Evolutionary conservation across 495 filamentous ascomycete genomes (phyloP).

Genomic region (Hyaloscypha variabilis): DNA sequence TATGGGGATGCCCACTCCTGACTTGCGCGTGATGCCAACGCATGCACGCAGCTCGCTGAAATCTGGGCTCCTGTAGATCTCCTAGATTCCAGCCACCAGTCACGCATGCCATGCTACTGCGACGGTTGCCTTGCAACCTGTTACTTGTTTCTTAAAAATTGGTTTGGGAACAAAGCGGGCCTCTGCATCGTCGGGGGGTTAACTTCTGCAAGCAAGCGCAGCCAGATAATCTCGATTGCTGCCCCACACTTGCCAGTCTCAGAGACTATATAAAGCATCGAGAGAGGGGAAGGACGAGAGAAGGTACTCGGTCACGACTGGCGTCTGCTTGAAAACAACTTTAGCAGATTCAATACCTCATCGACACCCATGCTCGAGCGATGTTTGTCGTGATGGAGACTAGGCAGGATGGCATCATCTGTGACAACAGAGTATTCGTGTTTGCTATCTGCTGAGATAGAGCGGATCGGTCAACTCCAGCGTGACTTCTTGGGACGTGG

Average conservation of each 20-base stretch:
- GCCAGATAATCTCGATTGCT: background rate
- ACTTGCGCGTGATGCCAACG: conserved; percentile 1
- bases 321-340: no score
- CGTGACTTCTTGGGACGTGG: background rate
- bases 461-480: background rate
- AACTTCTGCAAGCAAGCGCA: background rate
- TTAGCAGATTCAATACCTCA: no score
- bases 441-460: background rate
- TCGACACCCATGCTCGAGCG: no score
- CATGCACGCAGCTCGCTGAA: background rate
- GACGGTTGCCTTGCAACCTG: background rate
- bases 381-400: background rate
- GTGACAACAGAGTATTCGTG: background rate
- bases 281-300: background rate
- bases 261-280: background rate
- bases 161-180: background rate
- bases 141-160: background rate
- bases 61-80: background rate
- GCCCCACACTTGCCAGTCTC: background rate
- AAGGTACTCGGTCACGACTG: background rate
- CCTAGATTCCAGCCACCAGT: background rate
- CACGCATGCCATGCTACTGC: background rate
- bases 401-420: background rate
- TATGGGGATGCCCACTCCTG: background rate
- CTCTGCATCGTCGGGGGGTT: background rate